phyloP scores from a whole-genome alignment of 495 filamentous ascomycete genomes.

The Penicillium malachiteum region DNA sequence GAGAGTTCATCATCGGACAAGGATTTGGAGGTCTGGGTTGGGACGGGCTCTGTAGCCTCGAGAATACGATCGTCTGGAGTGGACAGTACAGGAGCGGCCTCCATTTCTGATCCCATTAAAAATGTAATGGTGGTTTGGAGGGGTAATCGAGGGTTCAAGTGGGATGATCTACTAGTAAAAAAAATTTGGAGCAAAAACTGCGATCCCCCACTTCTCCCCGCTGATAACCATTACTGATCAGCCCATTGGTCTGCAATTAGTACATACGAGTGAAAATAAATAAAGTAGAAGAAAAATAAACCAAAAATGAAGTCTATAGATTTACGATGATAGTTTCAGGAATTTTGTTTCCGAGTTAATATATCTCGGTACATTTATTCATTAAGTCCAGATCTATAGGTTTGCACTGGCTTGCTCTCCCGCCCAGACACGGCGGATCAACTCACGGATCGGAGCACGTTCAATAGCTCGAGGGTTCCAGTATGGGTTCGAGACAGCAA shows the following conservation, averaged over 20 bases:
- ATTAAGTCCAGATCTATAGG: slow-evolving; percentile 38
- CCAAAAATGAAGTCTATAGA: not conserved
- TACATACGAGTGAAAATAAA: not conserved
- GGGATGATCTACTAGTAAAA: slow-evolving; percentile 1
- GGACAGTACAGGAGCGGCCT: slow-evolving; percentile 73
- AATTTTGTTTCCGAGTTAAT: not conserved
- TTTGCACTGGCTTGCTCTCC: slow-evolving; percentile 63
- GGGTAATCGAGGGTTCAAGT: not conserved
- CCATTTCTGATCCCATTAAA: slow-evolving; percentile 36
- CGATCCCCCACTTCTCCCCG: slow-evolving; percentile 39
- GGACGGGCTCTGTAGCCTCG: slow-evolving; percentile 46
- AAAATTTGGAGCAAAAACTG: slow-evolving; percentile 22
- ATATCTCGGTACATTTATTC: not conserved
- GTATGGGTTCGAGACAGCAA: slow-evolving; percentile 63
- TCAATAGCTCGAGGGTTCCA: slow-evolving; percentile 63
- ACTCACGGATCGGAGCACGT: slow-evolving; percentile 56
- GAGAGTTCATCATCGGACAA: slow-evolving; percentile 69
- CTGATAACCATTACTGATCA: slow-evolving; percentile 29
- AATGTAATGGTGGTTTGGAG: slow-evolving; percentile 5
- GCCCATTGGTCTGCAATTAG: slow-evolving; percentile 19
- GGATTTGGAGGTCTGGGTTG: slow-evolving; percentile 25
- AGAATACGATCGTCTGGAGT: slow-evolving; percentile 83
- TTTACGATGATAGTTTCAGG: not conserved
- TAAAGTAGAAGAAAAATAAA: not conserved
- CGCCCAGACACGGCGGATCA: slow-evolving; percentile 65